Base-by-base conservation (phyloP, 805 yeast genomes). In the Tetrapisispora arboricola region DNA sequence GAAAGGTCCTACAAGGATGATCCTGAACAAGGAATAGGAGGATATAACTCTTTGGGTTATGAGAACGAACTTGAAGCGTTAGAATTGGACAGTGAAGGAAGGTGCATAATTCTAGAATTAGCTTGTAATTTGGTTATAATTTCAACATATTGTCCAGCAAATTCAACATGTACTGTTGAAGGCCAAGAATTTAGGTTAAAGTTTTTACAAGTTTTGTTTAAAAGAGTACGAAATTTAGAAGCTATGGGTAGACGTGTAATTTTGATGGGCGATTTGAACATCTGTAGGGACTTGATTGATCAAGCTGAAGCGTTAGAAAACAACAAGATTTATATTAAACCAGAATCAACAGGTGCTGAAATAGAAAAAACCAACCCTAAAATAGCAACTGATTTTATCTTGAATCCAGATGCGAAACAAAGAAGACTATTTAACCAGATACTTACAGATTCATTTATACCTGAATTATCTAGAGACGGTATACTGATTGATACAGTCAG, bases 131-230 rank as follows among this genome's bases (percentile, higher is more conserved):
- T 76, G 1, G 84, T 84, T 3, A 58, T 84, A 0, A 72, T 84
- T 34, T 67, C 79, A 0, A 70, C 80, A 4, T 90, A 90, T 54
- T 90, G 96, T 56, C 97, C 97, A 0, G 97, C 97, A 1, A 85
- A 86, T 56, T 84, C 96, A 0, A 67, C 68, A 59, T 74, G 71
- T 1, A 75, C 86, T 0, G 81, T 74, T 20, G 80, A 76, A 22
- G 94, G 78, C 12, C 83, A 78, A 48, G 53, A 51, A 11, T 79
- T 68, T 48, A 61, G 94, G 38, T 49, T 75, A 29, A 60, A 65
- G 13, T 90, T 84, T 50, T 63, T 85, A 39, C 64, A 66, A 18
- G 61, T 73, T 1, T 56, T 90, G 36, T 73, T 86, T 39, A 61
- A 70, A 40, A 70, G 98, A 34, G 72, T 84, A 15, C 61, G 72